These are phyloP conservation scores for Colletotrichum horii DNA, from an alignment of 2,329 filamentous ascomycete species.

Conservation along the genomic window DNA sequence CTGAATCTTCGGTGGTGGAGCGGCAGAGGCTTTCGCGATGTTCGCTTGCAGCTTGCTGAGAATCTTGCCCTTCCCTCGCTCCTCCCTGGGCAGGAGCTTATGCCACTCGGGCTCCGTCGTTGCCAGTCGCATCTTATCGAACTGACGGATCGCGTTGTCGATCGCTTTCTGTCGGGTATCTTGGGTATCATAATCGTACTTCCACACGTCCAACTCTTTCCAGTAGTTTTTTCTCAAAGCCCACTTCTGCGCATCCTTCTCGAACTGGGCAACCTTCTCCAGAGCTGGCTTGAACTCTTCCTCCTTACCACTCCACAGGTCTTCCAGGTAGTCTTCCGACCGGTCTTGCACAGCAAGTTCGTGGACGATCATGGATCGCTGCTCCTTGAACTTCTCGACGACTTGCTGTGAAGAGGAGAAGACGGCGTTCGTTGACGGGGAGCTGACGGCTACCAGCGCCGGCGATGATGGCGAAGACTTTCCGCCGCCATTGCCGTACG, in stretches of 20 bases:
- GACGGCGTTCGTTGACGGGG: slow-evolving; percentile 56
- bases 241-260: slow-evolving; percentile 56
- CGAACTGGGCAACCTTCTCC: slow-evolving; percentile 63
- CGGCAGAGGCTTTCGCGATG: slow-evolving; percentile 53
- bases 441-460: slow-evolving; percentile 57
- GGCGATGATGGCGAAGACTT: slow-evolving; percentile 59
- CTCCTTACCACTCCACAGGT: slow-evolving; percentile 55
- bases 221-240: slow-evolving; percentile 61
- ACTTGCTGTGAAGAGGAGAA: slow-evolving; percentile 56
- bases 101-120: slow-evolving; percentile 66
- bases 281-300: slow-evolving; percentile 60
- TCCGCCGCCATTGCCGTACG: slow-evolving; percentile 33
- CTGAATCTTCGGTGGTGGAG: slow-evolving; percentile 54
- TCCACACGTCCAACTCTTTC: slow-evolving; percentile 70
- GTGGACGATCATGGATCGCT: slow-evolving; percentile 61
- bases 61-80: slow-evolving; percentile 64
- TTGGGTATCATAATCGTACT: slow-evolving; percentile 59
- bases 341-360: slow-evolving; percentile 62
- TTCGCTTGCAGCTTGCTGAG: slow-evolving; percentile 66
- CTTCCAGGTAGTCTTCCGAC: slow-evolving; percentile 52
- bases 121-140: slow-evolving; percentile 63
- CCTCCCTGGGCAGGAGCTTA: slow-evolving; percentile 60
- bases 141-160: slow-evolving; percentile 64
- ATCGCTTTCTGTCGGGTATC: slow-evolving; percentile 64
- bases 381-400: slow-evolving; percentile 58